Base-by-base conservation (phyloP, 805 yeast species). In the Grigorovia yakushimaensis region DNA sequence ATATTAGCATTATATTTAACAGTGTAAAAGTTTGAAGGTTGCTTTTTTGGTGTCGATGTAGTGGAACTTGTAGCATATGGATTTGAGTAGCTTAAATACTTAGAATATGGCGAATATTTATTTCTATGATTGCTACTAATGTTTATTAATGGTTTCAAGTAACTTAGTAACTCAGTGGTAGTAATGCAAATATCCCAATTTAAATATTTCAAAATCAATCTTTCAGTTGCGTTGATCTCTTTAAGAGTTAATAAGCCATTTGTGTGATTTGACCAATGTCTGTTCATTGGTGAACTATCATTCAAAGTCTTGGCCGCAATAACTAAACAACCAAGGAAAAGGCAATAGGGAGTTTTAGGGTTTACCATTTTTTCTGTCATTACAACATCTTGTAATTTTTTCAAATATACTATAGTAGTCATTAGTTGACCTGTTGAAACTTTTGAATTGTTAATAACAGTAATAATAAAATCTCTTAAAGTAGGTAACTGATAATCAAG, bases 191-290 rank as follows among this genome's bases (percentile, higher is more conserved):
- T 73, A 58, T 87, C 81, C 98, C 98, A 93, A 56, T 87, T 84
- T 49, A 93, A 74, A 52, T 87, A 79, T 44, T 76, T 78, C 43
- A 93, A 78, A 56, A 93, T 71, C 68, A 93, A 98, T 55, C 91
- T 76, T 68, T 93, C 98, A 58, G 94, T 83, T 53, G 88, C 80
- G 66, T 93, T 93, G 46, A 93, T 88, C 60, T 93, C 98, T 21
- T 73, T 73, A 38, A 85, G 69, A 7, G 81, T 62, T 50, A 93
- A 74, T 40, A 93, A 73, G 0, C 97, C 97, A 62, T 83, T 82
- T 3, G 98, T 89, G 71, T 91, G 91, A 50, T 78, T 76, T 7
- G 95, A 82, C 98, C 98, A 93, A 70, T 93, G 97, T 68, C 84
- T 89, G 69, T 93, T 93, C 64, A 91, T 75, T 41, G 98, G 98